These are phyloP conservation scores for Prunus fruticosa DNA, from an alignment of 306 rosid species.

Conservation along the genomic window DNA sequence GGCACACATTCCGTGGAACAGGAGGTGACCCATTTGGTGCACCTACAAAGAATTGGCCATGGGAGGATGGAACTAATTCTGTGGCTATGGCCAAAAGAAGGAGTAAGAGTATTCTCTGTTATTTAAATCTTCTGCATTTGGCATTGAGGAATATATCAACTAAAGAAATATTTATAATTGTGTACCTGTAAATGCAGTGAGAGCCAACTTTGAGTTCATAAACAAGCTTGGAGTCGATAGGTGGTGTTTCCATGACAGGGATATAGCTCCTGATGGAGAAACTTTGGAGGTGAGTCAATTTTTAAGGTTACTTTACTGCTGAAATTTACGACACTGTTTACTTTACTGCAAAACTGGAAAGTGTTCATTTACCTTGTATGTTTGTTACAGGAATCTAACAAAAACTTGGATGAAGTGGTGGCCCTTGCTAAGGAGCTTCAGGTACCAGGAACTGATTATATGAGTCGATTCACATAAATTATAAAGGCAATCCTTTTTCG, in stretches of 20 bases:
- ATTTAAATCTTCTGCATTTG: neutral
- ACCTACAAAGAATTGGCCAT: constrained; percentile 85
- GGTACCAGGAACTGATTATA: constrained; percentile 36
- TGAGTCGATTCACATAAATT: neutral
- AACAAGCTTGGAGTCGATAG: constrained; percentile 78
- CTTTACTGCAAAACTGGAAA: neutral
- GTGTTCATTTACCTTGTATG: constrained; percentile 22
- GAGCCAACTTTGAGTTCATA: constrained; percentile 89
- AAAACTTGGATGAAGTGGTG: constrained; percentile 89
- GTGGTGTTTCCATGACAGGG: constrained; percentile 98
- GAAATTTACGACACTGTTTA: neutral
- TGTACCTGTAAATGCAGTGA: constrained; percentile 49
- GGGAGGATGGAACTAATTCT: constrained; percentile 98
- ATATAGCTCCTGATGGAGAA: constrained; percentile 80
- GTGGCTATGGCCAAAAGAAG: constrained; percentile 91
- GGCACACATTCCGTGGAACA: constrained; percentile 97
- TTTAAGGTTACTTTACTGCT: neutral
- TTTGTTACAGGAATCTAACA: constrained; percentile 65
- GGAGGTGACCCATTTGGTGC: constrained; percentile 93
- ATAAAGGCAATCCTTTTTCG: neutral
- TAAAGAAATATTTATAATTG: constrained; percentile 8
- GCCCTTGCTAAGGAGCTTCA: constrained; percentile 90
- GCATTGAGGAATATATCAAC: neutral
- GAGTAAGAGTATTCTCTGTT: constrained; percentile 45
- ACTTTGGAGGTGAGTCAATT: constrained; percentile 59